Conservation (phyloP, 176 grass and related monocot genomes). For the Phoenix roebelenii region DNA sequence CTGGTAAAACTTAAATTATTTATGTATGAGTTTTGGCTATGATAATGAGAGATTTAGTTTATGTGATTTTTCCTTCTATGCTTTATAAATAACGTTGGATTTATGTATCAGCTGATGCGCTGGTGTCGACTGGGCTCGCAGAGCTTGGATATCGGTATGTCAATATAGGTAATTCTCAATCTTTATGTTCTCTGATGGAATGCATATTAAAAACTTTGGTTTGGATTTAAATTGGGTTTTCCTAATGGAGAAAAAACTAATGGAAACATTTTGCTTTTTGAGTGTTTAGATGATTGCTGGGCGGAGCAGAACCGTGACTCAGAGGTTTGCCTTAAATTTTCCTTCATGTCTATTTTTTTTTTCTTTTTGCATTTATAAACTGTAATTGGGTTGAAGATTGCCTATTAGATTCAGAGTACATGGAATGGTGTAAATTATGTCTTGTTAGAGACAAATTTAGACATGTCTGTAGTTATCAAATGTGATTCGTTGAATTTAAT, state of each 20-base stretch:
- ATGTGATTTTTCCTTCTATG: background rate
- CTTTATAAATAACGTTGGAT: background rate
- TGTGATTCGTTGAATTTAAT: too few species aligned
- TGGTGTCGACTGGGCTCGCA: slow-evolving; percentile 74
- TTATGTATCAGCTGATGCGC: slow-evolving; percentile 47
- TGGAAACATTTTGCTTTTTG: too few species aligned
- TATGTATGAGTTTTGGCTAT: background rate
- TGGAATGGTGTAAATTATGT: too few species aligned
- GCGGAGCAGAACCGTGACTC: slow-evolving; percentile 54
- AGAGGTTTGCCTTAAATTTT: slow-evolving; percentile 22
- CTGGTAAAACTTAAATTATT: slow-evolving; percentile 27
- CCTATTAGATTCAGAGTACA: too few species aligned
- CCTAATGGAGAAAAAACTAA: too few species aligned
- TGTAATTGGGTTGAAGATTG: too few species aligned
- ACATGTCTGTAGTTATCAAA: too few species aligned
- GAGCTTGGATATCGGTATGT: slow-evolving; percentile 73
- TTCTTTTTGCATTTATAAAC: too few species aligned
- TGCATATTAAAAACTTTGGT: too few species aligned
- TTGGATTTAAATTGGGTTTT: too few species aligned
- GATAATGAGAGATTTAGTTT: too few species aligned
- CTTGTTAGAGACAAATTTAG: too few species aligned
- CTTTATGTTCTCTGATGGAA: background rate
- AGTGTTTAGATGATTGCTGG: slow-evolving; percentile 75
- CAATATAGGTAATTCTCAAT: slow-evolving; percentile 50
- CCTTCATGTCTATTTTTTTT: background rate